Conservation (phyloP, 352 stramenopile species). For the Globisporangium okanoganense region DNA sequence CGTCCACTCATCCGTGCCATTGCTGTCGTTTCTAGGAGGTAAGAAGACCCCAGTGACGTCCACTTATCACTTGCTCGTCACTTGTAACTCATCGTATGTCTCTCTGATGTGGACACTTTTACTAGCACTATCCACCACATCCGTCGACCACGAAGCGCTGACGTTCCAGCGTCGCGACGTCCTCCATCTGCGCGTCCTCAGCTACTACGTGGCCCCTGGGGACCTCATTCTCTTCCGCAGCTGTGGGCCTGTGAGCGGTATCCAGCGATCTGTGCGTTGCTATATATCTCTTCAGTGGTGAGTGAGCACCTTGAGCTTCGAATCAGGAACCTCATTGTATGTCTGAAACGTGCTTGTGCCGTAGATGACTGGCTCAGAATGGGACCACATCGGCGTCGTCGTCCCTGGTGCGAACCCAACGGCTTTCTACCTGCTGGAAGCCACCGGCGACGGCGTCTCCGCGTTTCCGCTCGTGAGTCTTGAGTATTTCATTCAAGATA, state of each 20-base stretch:
- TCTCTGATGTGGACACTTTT: neutral
- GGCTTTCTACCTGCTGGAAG: constrained; percentile 45
- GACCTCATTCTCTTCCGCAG: constrained; percentile 65
- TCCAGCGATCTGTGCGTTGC: constrained; percentile 42
- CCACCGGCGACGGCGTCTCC: constrained; percentile 61
- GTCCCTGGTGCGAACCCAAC: constrained; percentile 22
- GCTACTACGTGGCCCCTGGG: constrained; percentile 42
- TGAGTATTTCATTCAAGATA: neutral
- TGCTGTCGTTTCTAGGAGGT: constrained; percentile 66
- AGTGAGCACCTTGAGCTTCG: too few species aligned
- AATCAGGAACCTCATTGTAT: too few species aligned
- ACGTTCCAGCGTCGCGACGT: constrained; percentile 34
- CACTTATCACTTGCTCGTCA: neutral
- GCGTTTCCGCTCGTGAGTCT: constrained; percentile 37
- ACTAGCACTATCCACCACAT: constrained; percentile 28
- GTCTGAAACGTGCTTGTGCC: neutral
- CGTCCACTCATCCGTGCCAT: constrained; percentile 28
- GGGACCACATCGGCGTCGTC: constrained; percentile 61
- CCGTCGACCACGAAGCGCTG: constrained; percentile 27
- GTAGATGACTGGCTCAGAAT: constrained; percentile 56
- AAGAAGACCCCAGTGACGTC: neutral
- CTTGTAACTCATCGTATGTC: neutral
- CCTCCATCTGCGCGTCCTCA: constrained; percentile 55
- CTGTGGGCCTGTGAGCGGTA: constrained; percentile 32
- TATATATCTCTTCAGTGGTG: neutral